These are phyloP conservation scores for Wallacemonas sp. DNA, from an alignment of 208 protist species.

Conservation along the genomic window DNA sequence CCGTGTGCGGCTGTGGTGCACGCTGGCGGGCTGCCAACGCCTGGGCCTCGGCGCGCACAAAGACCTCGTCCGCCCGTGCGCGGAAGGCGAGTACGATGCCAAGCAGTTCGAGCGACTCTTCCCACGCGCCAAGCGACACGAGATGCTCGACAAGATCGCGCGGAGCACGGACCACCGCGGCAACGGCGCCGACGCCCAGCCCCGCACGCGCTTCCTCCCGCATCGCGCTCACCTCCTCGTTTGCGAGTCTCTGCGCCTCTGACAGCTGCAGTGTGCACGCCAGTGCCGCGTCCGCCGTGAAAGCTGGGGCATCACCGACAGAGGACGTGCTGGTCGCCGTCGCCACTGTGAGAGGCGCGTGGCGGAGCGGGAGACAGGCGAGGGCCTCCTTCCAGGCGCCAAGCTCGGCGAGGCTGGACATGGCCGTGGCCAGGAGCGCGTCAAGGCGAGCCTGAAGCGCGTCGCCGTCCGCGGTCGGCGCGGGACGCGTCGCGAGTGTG, in stretches of 20 bases:
- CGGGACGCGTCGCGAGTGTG: neutral
- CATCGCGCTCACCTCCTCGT: too few species aligned
- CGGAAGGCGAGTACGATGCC: constrained; percentile 5
- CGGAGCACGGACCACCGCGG: neutral
- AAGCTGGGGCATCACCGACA: too few species aligned
- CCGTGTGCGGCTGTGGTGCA: constrained; percentile 9
- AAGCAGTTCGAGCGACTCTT: constrained; percentile 20
- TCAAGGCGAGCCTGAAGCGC: neutral
- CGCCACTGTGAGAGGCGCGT: neutral
- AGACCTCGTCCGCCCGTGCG: neutral
- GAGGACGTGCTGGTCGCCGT: neutral
- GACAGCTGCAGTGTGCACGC: constrained; percentile 10
- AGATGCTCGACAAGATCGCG: constrained; percentile 13
- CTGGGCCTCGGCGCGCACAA: neutral
- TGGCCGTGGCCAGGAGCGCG: neutral
- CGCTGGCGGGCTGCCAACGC: neutral
- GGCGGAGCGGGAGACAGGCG: neutral
- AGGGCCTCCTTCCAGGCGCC: constrained; percentile 9
- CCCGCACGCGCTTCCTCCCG: too few species aligned
- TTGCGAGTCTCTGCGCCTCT: too few species aligned
- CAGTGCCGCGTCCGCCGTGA: neutral
- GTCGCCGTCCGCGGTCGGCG: neutral
- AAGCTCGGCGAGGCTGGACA: neutral
- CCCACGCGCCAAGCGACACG: constrained; percentile 29
- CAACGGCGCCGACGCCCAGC: neutral